Conservation (phyloP, 164 flowering plant species). For the Buxus sempervirens region DNA sequence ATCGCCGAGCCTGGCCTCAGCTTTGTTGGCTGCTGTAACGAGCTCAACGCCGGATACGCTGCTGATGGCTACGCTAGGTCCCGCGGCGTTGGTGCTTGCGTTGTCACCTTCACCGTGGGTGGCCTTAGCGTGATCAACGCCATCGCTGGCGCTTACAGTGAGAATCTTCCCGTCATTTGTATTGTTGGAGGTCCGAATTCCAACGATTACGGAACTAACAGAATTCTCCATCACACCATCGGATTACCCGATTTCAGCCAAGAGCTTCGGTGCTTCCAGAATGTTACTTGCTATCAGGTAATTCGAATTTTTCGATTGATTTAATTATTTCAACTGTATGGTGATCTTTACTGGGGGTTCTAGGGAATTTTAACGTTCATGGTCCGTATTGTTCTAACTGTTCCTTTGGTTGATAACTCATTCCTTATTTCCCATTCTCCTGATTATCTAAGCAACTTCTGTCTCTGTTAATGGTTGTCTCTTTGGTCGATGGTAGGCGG, state of each 20-base stretch:
- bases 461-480: no score
- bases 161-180: constrained; percentile 75
- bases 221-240: constrained; percentile 84
- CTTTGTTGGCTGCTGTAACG: constrained; percentile 87
- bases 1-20: constrained; percentile 75
- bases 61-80: constrained; percentile 89
- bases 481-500: constrained; percentile 39
- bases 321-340: background rate
- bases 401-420: no score
- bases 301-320: background rate
- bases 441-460: no score
- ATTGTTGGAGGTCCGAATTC: constrained; percentile 90
- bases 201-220: constrained; percentile 79
- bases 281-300: constrained; percentile 86
- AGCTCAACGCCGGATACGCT: constrained; percentile 95
- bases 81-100: constrained; percentile 89
- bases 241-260: constrained; percentile 82
- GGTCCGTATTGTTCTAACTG: background rate
- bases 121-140: constrained; percentile 84
- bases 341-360: background rate
- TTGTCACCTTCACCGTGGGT: constrained; percentile 94
- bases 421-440: no score
- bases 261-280: constrained; percentile 75
- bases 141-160: constrained; percentile 93
- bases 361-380: background rate